Evolutionary conservation across 352 stramenopile genomes (phyloP).

Genomic region (Globisporangium nunn): DNA sequence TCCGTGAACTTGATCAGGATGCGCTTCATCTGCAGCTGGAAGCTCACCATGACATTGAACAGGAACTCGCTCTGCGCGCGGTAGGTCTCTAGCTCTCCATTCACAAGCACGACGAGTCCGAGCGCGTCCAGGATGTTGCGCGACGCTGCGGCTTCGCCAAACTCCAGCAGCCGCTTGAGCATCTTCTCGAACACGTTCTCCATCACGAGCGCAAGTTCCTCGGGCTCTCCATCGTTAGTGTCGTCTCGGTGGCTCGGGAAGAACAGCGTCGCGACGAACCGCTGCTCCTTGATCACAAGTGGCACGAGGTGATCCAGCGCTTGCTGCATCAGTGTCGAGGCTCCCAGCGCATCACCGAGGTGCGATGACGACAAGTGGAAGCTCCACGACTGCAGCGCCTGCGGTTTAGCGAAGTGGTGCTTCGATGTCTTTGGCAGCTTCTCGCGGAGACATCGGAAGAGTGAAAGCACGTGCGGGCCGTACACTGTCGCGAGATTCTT

Average conservation of each 20-base stretch:
- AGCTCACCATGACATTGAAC: constrained; percentile 63
- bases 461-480: constrained; percentile 37
- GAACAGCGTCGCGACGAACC: constrained; percentile 33
- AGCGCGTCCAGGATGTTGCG: constrained; percentile 66
- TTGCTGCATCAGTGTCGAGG: constrained; percentile 56
- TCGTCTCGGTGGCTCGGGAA: constrained; percentile 26
- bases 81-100: constrained; percentile 31
- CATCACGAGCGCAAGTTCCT: constrained; percentile 51
- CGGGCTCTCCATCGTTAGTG: constrained; percentile 15
- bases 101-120: constrained; percentile 46
- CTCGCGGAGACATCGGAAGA: constrained; percentile 54
- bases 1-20: constrained; percentile 76
- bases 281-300: constrained; percentile 44
- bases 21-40: constrained; percentile 76
- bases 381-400: constrained; percentile 57
- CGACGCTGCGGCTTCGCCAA: constrained; percentile 46
- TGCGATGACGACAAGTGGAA: constrained; percentile 58
- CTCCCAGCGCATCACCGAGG: constrained; percentile 39
- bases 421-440: constrained; percentile 46
- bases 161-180: constrained; percentile 62
- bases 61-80: constrained; percentile 53
- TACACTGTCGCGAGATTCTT: constrained; percentile 50
- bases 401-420: constrained; percentile 46
- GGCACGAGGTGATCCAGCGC: constrained; percentile 60
- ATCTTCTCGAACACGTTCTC: constrained; percentile 69